Percentiles rank a stretch among this genome's conserved stretches.
phyloP scores from a whole-genome alignment of 1,284 basidiomycete genomes.

The Irpex sp. region DNA sequence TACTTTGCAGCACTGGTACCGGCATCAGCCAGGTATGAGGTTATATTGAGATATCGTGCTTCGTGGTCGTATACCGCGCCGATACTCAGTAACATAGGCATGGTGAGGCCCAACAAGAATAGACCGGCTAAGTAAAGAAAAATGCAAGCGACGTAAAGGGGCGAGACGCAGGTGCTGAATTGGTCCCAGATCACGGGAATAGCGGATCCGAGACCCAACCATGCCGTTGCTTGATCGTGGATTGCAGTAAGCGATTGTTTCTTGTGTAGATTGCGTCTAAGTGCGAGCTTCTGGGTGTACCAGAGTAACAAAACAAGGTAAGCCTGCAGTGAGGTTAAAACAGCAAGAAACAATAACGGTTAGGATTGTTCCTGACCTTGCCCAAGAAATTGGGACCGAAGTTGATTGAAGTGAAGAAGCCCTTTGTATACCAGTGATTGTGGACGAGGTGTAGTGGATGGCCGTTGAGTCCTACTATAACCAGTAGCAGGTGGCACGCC shows the following conservation, averaged over 20 bases:
- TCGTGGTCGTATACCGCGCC: neutral
- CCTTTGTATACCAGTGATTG: neutral
- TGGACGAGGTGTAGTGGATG: neutral
- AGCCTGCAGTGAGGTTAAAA: neutral
- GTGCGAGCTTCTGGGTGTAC: constrained; percentile 9
- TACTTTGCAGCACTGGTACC: neutral
- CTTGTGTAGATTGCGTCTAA: constrained; percentile 8
- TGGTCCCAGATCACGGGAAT: neutral
- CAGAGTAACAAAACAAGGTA: constrained; percentile 8
- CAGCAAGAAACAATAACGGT: neutral
- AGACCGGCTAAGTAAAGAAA: constrained; percentile 1
- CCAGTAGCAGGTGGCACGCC: neutral
- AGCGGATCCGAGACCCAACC: constrained; percentile 8
- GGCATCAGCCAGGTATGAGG: neutral
- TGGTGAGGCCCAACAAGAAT: neutral
- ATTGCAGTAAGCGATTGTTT: constrained; percentile 9
- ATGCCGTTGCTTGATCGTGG: constrained; percentile 11
- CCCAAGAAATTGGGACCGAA: neutral
- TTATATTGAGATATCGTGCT: neutral
- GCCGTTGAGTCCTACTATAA: neutral
- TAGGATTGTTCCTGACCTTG: neutral
- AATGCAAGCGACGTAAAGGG: neutral
- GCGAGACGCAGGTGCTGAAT: neutral
- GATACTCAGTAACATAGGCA: neutral
- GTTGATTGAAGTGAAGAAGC: neutral